Evolutionary conservation across 192 early-diverging fungal genomes (phyloP).

Genomic region (Coemansia sp.): DNA sequence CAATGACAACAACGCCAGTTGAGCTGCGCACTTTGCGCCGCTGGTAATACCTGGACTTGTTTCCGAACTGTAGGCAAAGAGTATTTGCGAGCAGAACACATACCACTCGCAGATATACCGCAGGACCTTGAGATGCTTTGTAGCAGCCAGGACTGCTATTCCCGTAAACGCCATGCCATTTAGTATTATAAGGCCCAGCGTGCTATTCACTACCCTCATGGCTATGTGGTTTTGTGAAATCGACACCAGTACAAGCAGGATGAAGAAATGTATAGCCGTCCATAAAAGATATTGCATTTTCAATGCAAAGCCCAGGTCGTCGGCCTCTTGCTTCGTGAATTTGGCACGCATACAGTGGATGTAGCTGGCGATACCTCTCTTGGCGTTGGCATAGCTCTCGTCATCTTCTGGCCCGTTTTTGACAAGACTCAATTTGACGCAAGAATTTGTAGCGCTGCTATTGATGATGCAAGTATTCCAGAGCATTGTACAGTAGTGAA

Average conservation of each 20-base stretch:
- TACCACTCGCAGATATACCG: neutral
- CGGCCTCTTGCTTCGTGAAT: neutral
- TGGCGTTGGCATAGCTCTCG: neutral
- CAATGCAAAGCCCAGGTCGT: neutral
- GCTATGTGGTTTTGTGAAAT: neutral
- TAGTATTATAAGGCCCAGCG: neutral
- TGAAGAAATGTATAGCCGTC: neutral
- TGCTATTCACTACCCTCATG: neutral
- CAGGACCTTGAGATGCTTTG: neutral
- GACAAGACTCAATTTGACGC: neutral
- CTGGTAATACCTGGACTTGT: neutral
- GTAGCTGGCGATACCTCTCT: neutral
- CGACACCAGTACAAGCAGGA: neutral
- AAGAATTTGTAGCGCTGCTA: neutral
- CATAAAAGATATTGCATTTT: neutral
- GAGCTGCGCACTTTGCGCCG: neutral
- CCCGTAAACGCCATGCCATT: neutral
- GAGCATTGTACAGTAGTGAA: neutral
- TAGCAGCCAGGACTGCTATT: neutral
- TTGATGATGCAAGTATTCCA: neutral
- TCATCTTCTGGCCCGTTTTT: neutral
- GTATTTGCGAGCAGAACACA: neutral
- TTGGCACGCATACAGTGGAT: neutral
- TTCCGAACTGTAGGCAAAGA: neutral
- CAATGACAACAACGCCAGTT: neutral